Conservation (phyloP, 345 rosid species). For the Raphanus raphanistrum region DNA sequence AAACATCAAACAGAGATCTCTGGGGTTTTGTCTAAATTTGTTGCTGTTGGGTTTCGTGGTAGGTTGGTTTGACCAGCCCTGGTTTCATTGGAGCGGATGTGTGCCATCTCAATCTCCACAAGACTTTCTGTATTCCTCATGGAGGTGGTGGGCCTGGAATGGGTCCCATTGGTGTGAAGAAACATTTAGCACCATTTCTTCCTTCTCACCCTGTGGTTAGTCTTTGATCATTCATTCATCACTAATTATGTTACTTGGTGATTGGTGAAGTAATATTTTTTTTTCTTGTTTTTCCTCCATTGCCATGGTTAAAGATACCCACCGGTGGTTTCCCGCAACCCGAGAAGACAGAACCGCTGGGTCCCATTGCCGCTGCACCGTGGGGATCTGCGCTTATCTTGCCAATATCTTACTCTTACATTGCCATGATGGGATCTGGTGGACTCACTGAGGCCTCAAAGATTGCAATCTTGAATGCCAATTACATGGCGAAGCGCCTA, state of each 20-base stretch:
- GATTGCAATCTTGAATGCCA: conserved; percentile 91
- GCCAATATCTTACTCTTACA: conserved; percentile 90
- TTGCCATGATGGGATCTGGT: conserved; percentile 98
- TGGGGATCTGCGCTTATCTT: conserved; percentile 99
- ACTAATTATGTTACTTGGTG: conserved; percentile 16
- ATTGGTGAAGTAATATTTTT: neutral
- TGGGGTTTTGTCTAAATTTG: conserved; percentile 77
- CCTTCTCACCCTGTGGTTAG: conserved; percentile 99
- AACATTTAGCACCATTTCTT: conserved; percentile 91
- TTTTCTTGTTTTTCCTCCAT: neutral
- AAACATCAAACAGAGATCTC: conserved; percentile 76
- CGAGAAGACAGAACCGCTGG: conserved; percentile 63
- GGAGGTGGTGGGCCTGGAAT: conserved; percentile 99
- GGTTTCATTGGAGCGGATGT: conserved; percentile 99
- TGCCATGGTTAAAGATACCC: conserved; percentile 46
- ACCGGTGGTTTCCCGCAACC: conserved; percentile 93
- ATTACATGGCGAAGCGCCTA: conserved; percentile 98
- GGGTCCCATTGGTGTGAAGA: conserved; percentile 99
- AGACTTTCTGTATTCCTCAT: conserved; percentile 97
- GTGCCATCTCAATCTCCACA: conserved; percentile 98
- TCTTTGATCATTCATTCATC: conserved; percentile 19
- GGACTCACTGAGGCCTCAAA: conserved; percentile 97
- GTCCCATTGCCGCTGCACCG: conserved; percentile 95
- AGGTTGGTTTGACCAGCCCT: conserved; percentile 97
- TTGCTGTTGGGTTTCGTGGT: conserved; percentile 26